Evolutionary conservation across 768 basidiomycete genomes (phyloP), one percentile per base, ranked within the genome.

Genomic region (Rhodotorula babjevae): DNA sequence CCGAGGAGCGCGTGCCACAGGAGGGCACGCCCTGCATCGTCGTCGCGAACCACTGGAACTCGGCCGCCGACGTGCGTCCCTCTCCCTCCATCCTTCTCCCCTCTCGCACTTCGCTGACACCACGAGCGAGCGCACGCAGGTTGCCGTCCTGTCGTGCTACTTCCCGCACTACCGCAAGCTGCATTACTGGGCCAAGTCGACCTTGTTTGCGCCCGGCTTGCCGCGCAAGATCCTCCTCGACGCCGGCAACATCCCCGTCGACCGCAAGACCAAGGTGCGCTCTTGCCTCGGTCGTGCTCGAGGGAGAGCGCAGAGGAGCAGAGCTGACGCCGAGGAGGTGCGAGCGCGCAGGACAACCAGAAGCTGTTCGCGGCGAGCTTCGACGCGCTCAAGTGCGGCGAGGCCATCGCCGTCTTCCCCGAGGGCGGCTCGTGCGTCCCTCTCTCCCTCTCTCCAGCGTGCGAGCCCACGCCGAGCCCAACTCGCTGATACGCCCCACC

Each of bases 191-290:
- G 91, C 91, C 79, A 98, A 98, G 86, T 90, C 92, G 87, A 81
- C 87, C 60, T 83, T 99, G 58, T 98, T 95, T 80, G 85, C 83
- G 27, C 89, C 96, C 79, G 91, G 91, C 6, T 80, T 87, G 18
- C 83, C 89, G 68, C 85, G 85, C 40, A 88, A 87, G 74, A 85
- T 98, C 69, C 84, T 98, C 16, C 86, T 86, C 65, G 90, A 90
- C 72, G 90, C 95, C 4, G 94, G 96, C n/a, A 96, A 96, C 81
- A 94, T 99, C 75, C 93, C 95, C 33, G 95, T 98, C 49, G 94
- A 96, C 81, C 87, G 96, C 71, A 93, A 91, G 83, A 91, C 87
- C 72, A 92, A 79, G 69, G 75, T 72, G 11, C 19, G 53, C 8
- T 46, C 44, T 46, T 15, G 6, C 44, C 3, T 46, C 44, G 14